Evolutionary conservation across 495 filamentous ascomycete genomes (phyloP).

Genomic region (Hypoxylon crocopeplum): DNA sequence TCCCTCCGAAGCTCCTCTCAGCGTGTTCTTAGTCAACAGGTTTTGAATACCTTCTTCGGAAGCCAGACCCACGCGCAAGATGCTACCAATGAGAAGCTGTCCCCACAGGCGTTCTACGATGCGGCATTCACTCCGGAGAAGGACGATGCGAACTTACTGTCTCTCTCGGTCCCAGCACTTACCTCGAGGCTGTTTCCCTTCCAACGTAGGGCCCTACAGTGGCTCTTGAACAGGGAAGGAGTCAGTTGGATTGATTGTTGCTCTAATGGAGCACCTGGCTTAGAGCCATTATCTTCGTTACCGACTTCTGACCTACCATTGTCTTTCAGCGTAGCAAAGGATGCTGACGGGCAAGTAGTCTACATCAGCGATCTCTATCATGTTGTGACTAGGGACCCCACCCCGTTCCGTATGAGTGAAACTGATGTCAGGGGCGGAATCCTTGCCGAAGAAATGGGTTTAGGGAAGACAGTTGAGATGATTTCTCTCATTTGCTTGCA

Average conservation of each 20-base stretch:
- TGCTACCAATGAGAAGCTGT: slow-evolving; percentile 26
- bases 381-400: slow-evolving; percentile 61
- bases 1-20: slow-evolving; percentile 18
- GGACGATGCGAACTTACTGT: slow-evolving; percentile 27
- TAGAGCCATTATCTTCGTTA: slow-evolving; percentile 30
- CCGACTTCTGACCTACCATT: slow-evolving; percentile 17
- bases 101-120: slow-evolving; percentile 54
- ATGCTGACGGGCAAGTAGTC: slow-evolving; percentile 41
- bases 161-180: slow-evolving; percentile 40
- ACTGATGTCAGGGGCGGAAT: slow-evolving; percentile 65
- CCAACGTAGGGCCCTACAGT: slow-evolving; percentile 52
- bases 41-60: slow-evolving; percentile 39
- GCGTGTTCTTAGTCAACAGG: slow-evolving; percentile 17
- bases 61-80: background rate
- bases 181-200: slow-evolving; percentile 51
- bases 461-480: slow-evolving; percentile 93
- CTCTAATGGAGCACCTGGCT: slow-evolving; percentile 6
- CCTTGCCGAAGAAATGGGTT: slow-evolving; percentile 94
- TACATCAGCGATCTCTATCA: slow-evolving; percentile 70
- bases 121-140: slow-evolving; percentile 48
- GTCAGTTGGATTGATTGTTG: slow-evolving; percentile 39
- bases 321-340: slow-evolving; percentile 36
- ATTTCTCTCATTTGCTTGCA: slow-evolving; percentile 78
- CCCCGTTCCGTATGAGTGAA: slow-evolving; percentile 51
- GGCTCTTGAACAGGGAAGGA: slow-evolving; percentile 54